These are phyloP conservation scores for Vaccinium corymbosum DNA, from an alignment of 148 eudicot species.

Conservation along the genomic window DNA sequence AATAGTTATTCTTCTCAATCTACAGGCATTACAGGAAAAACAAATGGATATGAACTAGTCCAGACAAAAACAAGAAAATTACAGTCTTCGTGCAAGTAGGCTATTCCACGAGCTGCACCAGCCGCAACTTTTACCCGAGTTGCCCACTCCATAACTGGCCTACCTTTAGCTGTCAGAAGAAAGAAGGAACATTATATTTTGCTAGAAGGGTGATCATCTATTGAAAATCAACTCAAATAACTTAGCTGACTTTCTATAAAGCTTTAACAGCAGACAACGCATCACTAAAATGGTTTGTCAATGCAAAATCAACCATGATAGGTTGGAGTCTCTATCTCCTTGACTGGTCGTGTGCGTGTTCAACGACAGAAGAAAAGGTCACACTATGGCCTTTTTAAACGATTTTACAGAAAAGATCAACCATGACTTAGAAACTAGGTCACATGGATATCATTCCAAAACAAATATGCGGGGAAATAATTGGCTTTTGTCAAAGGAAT, in stretches of 20 bases:
- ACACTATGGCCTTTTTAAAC: not conserved
- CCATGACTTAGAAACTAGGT: not conserved
- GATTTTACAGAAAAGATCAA: not conserved
- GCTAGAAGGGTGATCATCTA: not conserved
- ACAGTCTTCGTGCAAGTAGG: conserved; percentile 89
- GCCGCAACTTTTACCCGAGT: conserved; percentile 73
- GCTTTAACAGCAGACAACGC: not conserved
- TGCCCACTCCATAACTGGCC: conserved; percentile 73
- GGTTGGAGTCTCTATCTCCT: conserved; percentile 3
- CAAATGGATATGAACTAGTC: conserved; percentile 3
- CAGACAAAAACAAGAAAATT: conserved; percentile 24
- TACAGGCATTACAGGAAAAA: not conserved
- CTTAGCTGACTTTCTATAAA: not conserved
- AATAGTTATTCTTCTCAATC: not conserved
- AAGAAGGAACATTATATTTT: not conserved
- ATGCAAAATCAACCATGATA: not conserved
- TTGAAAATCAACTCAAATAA: not conserved
- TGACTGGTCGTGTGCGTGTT: not conserved
- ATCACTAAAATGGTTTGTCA: not conserved
- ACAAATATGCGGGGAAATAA: too few species aligned
- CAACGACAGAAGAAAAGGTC: not conserved
- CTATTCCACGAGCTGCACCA: conserved; percentile 82
- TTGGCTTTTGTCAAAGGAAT: conserved; percentile 8
- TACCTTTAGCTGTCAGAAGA: conserved; percentile 49
- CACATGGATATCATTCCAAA: not conserved